Evolutionary conservation across 139 green algal species (phyloP), one percentile per base, ranked within the genome.

Genomic region (Picochlorum sp.): DNA sequence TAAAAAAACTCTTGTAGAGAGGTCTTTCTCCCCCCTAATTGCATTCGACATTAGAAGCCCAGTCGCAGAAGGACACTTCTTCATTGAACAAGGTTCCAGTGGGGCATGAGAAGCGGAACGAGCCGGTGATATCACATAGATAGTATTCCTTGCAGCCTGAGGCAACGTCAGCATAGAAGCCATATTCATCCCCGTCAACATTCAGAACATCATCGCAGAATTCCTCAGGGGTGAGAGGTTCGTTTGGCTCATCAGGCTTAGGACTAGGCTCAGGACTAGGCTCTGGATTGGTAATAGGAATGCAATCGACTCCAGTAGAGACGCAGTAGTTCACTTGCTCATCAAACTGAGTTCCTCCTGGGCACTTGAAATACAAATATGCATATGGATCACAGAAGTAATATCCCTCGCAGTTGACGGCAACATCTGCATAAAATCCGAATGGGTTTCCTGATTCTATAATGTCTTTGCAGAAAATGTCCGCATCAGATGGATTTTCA

Each of bases 1-100:
- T 41, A 41, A 41, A 41, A 41, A 41, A 13, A 41, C 9, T 11
- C 34, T 41, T 4, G 34, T 41, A 41, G 34, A 41, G 34, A 41
- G 6, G 3, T 41, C 7, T 41, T 41, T 41, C 34, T 11, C 34
- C 4, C 4, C 34, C 8, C 34, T 41, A 41, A 4, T 41, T 41
- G 52, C 65, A 71, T 13, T 65, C 24, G 24, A 71, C 65, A 30
- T 71, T 71, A 14, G 45, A 51, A 7, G 30, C 57, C 28, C 30
- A 71, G 65, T 71, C 65, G 34, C 65, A 71, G 3, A 38, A 23
- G 0, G 18, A 34, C 24, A n/a, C 32, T 23, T 38, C 28, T 32
- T 71, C 24, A 56, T 68, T 67, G 57, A 72, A 72, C 34, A 66
- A 26, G 24, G 58, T 28, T 10, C 41, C 38, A 11, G 9, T 0